Evolutionary conservation across 805 yeast species (phyloP).

Genomic region (Hanseniaspora mollemarum): DNA sequence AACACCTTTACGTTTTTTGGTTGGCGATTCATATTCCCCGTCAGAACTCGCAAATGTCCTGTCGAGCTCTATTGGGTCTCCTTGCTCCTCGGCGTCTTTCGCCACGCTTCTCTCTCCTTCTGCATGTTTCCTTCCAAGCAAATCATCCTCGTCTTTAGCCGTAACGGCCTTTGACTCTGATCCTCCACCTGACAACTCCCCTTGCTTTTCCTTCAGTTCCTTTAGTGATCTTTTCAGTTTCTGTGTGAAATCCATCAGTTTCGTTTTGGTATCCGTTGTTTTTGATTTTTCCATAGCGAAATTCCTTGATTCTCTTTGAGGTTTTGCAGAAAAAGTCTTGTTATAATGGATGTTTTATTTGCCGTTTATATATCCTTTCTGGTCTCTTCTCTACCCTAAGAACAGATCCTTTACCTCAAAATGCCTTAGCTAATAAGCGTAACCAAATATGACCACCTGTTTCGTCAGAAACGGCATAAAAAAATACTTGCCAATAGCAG

Average conservation of each 20-base stretch:
- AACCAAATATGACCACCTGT: too few species aligned
- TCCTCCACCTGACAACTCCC: background rate
- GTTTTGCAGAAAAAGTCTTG: too few species aligned
- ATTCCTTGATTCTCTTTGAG: too few species aligned
- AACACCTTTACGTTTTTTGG: slow-evolving; percentile 5
- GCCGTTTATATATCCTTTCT: background rate
- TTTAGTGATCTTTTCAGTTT: background rate
- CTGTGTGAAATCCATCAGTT: background rate
- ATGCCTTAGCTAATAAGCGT: too few species aligned
- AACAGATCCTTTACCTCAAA: too few species aligned
- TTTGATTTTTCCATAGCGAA: background rate
- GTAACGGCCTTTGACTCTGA: background rate
- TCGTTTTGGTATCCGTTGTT: background rate
- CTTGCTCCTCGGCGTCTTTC: background rate
- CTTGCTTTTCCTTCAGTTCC: background rate
- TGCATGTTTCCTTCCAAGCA: too few species aligned
- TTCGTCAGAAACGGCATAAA: too few species aligned
- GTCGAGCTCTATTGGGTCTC: too few species aligned
- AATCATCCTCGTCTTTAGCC: too few species aligned
- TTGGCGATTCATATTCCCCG: slow-evolving; percentile 11
- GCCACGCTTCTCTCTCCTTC: too few species aligned
- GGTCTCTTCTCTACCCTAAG: background rate
- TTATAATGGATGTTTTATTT: too few species aligned
- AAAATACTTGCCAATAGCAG: too few species aligned
- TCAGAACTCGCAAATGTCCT: background rate